A percentile compares a stretch with the other conserved stretches of the same genome.
Evolutionary conservation across 495 filamentous ascomycete genomes (phyloP).

Genomic region (Penicillium fimorum): DNA sequence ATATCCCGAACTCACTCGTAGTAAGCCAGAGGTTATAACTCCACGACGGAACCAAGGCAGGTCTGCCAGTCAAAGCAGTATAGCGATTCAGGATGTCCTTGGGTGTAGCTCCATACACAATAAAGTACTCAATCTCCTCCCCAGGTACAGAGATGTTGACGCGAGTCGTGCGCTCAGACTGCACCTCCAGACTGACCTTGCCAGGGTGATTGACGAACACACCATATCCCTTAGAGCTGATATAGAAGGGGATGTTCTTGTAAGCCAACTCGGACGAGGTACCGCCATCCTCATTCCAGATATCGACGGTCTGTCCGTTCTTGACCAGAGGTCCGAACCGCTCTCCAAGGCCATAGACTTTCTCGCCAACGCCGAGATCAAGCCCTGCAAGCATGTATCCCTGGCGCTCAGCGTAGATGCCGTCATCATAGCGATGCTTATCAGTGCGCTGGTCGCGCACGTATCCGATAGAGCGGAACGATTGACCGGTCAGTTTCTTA

Average conservation of each 20-base stretch:
- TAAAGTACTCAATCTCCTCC: conserved; percentile 58
- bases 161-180: conserved; percentile 63
- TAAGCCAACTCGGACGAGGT: conserved; percentile 70
- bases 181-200: conserved; percentile 62
- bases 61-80: conserved; percentile 58
- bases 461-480: conserved; percentile 58
- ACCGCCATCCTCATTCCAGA: conserved; percentile 73
- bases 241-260: conserved; percentile 71
- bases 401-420: conserved; percentile 54
- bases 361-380: conserved; percentile 63
- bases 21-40: conserved; percentile 71
- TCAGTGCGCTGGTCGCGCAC: conserved; percentile 52
- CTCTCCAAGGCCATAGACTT: conserved; percentile 67
- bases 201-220: conserved; percentile 66
- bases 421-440: conserved; percentile 48
- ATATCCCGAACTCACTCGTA: conserved; percentile 41
- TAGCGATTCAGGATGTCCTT: conserved; percentile 67
- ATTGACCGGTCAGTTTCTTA: conserved; percentile 55
- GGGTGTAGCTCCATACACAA: conserved; percentile 65
- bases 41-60: conserved; percentile 63
- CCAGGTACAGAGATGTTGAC: conserved; percentile 63
- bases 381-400: conserved; percentile 63
- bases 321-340: conserved; percentile 70
- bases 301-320: conserved; percentile 63
- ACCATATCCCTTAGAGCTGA: conserved; percentile 66